Conservation (phyloP, 1,284 basidiomycete species). For the Crocinoboletus sp. region DNA sequence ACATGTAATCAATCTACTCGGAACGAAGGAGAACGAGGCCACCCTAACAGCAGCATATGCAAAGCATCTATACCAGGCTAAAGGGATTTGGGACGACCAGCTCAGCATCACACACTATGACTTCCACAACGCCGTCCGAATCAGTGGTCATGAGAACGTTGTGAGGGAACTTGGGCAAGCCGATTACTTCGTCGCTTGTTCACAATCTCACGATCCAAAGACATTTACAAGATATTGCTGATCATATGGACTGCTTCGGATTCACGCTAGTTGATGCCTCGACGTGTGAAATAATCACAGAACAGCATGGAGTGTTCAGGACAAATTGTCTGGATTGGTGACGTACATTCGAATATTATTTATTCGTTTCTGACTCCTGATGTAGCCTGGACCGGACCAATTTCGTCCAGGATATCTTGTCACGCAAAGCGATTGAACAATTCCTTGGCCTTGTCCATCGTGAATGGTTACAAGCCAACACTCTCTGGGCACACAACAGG, state of each 20-base stretch:
- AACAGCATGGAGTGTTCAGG: slow-evolving; percentile 89
- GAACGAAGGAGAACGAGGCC: slow-evolving; percentile 90
- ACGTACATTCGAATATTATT: slow-evolving; percentile 15
- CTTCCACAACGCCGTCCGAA: slow-evolving; percentile 82
- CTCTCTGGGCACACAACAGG: slow-evolving; percentile 84
- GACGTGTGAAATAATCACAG: slow-evolving; percentile 66
- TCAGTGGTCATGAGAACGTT: slow-evolving; percentile 88
- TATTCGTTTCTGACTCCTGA: slow-evolving; percentile 5
- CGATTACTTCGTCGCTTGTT: slow-evolving; percentile 4
- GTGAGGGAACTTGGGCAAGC: slow-evolving; percentile 66
- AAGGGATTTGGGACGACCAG: slow-evolving; percentile 51
- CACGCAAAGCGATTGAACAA: slow-evolving; percentile 70
- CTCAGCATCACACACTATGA: slow-evolving; percentile 87
- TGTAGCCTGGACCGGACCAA: slow-evolving; percentile 94
- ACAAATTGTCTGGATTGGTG: slow-evolving; percentile 97
- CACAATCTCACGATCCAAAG: slow-evolving; percentile 33
- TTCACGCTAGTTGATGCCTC: slow-evolving; percentile 76
- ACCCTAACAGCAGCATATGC: slow-evolving; percentile 81
- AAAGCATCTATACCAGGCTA: slow-evolving; percentile 65
- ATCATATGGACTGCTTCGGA: slow-evolving; percentile 77
- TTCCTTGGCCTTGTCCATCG: slow-evolving; percentile 65
- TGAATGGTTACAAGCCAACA: slow-evolving; percentile 67
- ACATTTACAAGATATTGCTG: slow-evolving; percentile 54
- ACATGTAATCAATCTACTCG: slow-evolving; percentile 87
- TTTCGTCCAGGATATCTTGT: slow-evolving; percentile 92